A percentile compares a stretch with the other conserved stretches of the same genome.
Conservation (phyloP, 441 rosid genomes). For the Daphne laureola region DNA sequence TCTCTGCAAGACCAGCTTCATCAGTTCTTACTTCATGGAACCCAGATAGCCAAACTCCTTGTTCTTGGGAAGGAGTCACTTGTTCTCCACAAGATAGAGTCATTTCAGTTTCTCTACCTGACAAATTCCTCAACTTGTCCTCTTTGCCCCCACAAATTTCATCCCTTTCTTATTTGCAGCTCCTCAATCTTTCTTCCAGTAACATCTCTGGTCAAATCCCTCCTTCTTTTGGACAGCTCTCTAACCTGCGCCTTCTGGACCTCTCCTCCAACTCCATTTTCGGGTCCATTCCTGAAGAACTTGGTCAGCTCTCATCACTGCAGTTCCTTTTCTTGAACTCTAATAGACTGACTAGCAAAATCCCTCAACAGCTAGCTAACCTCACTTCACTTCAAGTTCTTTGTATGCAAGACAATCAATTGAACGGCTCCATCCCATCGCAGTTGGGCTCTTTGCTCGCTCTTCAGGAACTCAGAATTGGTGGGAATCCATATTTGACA, state of each 20-base stretch:
- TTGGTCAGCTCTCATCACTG: conserved; percentile 65
- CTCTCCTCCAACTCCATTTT: conserved; percentile 83
- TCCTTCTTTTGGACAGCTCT: conserved; percentile 60
- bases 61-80: conserved; percentile 87
- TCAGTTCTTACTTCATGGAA: conserved; percentile 70
- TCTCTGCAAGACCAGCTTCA: conserved; percentile 42
- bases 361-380: conserved; percentile 63
- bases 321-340: conserved; percentile 82
- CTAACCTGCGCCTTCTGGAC: conserved; percentile 68
- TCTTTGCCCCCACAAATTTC: conserved; percentile 60
- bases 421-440: conserved; percentile 79
- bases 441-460: conserved; percentile 69
- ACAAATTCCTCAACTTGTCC: conserved; percentile 81
- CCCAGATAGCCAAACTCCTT: conserved; percentile 67
- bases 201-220: conserved; percentile 86
- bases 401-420: conserved; percentile 76
- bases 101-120: conserved; percentile 67
- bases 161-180: conserved; percentile 74
- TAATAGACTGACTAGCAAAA: conserved; percentile 60
- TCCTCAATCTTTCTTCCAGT: conserved; percentile 82
- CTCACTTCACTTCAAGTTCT: conserved; percentile 61
- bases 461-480: conserved; percentile 75
- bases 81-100: conserved; percentile 80
- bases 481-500: conserved; percentile 72
- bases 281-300: conserved; percentile 62